A percentile compares a stretch with the other conserved stretches of the same genome.
Conservation (phyloP, 331 rosid genomes). For the Rhamnella rubrinervis region DNA sequence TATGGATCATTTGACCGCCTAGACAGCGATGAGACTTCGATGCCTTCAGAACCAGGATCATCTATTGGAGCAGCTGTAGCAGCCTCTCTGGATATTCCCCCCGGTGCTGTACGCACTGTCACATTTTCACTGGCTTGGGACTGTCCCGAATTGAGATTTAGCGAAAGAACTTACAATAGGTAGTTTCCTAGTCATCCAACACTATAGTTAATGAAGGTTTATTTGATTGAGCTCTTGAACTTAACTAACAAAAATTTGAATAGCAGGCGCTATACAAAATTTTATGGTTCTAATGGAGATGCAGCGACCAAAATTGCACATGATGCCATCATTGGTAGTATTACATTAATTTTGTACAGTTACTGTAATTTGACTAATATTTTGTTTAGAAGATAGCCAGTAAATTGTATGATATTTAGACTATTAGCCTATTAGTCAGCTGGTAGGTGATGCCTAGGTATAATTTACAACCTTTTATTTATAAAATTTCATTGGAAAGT, state of each 20-base stretch:
- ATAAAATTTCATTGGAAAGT: too few species aligned
- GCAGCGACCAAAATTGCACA: conserved; percentile 15
- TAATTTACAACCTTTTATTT: too few species aligned
- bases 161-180: conserved; percentile 16
- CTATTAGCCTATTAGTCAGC: too few species aligned
- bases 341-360: not conserved
- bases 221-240: not conserved
- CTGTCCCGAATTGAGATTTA: conserved; percentile 23
- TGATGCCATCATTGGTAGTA: conserved; percentile 22
- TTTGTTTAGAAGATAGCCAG: too few species aligned
- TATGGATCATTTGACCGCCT: conserved; percentile 12
- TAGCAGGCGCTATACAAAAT: conserved; percentile 20
- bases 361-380: too few species aligned
- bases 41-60: conserved; percentile 13
- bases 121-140: conserved; percentile 24
- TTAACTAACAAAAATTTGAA: conserved; percentile 3
- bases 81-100: conserved; percentile 15
- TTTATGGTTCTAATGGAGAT: conserved; percentile 19
- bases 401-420: too few species aligned
- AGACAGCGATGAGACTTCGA: not conserved
- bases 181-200: not conserved
- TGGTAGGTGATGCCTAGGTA: too few species aligned
- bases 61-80: conserved; percentile 22
- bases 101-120: conserved; percentile 5
- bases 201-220: not conserved